phyloP scores from a whole-genome alignment of 345 rosid species.

The Camelina sativa region DNA sequence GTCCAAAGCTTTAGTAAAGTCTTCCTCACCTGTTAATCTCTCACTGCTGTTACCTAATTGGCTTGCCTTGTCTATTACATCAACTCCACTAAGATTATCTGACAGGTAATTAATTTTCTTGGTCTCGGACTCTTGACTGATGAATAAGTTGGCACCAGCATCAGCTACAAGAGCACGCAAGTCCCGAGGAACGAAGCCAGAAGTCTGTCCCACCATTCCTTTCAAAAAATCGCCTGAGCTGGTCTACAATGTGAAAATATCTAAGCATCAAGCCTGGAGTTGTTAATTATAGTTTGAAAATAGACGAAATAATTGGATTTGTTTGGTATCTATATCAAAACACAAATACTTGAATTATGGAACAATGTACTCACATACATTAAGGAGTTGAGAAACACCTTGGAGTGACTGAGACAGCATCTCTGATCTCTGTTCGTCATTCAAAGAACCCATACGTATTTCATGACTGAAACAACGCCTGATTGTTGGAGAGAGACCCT shows the following conservation, averaged over 20 bases:
- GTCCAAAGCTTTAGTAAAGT: slow-evolving; percentile 71
- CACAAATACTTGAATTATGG: neutral
- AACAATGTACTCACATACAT: slow-evolving; percentile 55
- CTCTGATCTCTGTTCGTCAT: slow-evolving; percentile 81
- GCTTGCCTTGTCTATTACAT: slow-evolving; percentile 42
- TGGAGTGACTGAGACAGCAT: slow-evolving; percentile 76
- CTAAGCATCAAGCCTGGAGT: slow-evolving; percentile 36
- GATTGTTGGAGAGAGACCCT: slow-evolving; percentile 81
- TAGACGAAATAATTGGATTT: neutral
- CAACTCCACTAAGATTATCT: slow-evolving; percentile 43
- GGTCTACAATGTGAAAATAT: slow-evolving; percentile 57
- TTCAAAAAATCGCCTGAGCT: slow-evolving; percentile 66
- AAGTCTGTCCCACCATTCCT: slow-evolving; percentile 86
- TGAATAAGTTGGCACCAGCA: slow-evolving; percentile 73
- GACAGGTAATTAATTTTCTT: slow-evolving; percentile 45
- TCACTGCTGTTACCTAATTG: slow-evolving; percentile 41
- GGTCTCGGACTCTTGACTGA: slow-evolving; percentile 47
- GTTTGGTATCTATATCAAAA: slow-evolving; percentile 2
- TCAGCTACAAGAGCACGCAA: slow-evolving; percentile 86
- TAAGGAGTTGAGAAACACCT: slow-evolving; percentile 66
- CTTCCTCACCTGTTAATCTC: slow-evolving; percentile 54
- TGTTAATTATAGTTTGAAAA: neutral
- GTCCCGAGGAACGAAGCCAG: slow-evolving; percentile 95
- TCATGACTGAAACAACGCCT: slow-evolving; percentile 99
- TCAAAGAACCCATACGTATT: slow-evolving; percentile 71